Evolutionary conservation across 179 eudicot species (phyloP).

Genomic region (Vitellaria paradoxa): DNA sequence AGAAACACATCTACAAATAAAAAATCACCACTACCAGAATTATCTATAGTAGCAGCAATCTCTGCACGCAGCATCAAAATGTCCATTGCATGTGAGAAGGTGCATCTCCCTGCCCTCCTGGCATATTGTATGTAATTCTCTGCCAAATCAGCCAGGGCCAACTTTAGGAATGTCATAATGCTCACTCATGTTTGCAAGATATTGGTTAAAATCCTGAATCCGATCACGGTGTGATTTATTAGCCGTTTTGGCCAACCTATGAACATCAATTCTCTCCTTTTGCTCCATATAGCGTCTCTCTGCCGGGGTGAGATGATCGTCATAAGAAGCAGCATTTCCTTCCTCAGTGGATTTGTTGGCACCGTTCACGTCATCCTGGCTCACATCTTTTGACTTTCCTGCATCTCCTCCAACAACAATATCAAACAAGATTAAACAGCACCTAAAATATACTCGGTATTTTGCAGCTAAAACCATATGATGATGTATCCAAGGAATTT

Average conservation of each 20-base stretch:
- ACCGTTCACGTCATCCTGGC: constrained; percentile 32
- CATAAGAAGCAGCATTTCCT: constrained; percentile 40
- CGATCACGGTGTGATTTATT: constrained; percentile 94
- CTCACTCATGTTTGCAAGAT: constrained; percentile 93
- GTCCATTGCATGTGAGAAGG: not conserved
- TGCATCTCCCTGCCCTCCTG: too few relatives aligned
- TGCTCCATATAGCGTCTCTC: constrained; percentile 94
- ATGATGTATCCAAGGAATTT: not conserved
- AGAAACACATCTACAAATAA: too few relatives aligned
- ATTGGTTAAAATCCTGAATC: constrained; percentile 87
- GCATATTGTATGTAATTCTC: not conserved
- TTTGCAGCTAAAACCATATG: not conserved
- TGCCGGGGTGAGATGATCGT: constrained; percentile 73
- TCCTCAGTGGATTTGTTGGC: constrained; percentile 32
- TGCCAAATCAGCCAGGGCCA: constrained; percentile 69
- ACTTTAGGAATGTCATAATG: constrained; percentile 99
- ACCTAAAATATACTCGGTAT: not conserved
- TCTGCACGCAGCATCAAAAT: not conserved
- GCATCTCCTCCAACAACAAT: constrained; percentile 31
- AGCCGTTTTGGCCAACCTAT: constrained; percentile 65
- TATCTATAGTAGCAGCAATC: too few relatives aligned
- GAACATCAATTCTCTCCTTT: constrained; percentile 66
- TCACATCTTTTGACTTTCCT: constrained; percentile 23
- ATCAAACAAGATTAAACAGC: not conserved
- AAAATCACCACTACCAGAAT: too few relatives aligned